These are phyloP conservation scores for Candida railenensis DNA, from an alignment of 805 yeast species.

Conservation along the genomic window DNA sequence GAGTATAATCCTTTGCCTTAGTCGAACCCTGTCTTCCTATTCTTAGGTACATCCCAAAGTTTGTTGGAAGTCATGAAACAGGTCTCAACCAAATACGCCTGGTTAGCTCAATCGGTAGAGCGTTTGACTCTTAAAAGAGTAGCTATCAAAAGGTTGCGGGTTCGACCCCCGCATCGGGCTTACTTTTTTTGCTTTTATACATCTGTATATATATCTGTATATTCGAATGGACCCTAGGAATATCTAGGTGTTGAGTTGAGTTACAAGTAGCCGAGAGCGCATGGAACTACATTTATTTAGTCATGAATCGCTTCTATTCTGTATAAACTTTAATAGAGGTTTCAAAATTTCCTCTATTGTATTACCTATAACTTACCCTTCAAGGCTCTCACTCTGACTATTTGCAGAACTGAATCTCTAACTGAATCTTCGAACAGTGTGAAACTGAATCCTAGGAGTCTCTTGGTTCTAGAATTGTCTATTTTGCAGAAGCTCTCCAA, in stretches of 20 bases:
- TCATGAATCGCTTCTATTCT: no score
- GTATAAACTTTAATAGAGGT: no score
- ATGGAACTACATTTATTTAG: no score
- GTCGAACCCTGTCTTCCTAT: no score
- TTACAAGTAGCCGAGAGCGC: no score
- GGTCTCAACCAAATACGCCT: constrained; percentile 12
- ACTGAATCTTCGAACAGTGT: constrained; percentile 38
- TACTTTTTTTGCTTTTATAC: no score
- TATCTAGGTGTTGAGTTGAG: no score
- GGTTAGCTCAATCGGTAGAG: constrained; percentile 36
- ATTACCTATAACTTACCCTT: neutral
- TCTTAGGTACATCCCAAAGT: no score
- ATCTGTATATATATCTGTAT: no score
- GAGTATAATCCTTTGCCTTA: no score
- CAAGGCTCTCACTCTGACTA: constrained; percentile 8
- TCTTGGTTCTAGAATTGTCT: constrained; percentile 33
- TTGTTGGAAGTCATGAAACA: neutral
- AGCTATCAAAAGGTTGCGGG: constrained; percentile 34
- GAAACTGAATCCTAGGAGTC: constrained; percentile 37
- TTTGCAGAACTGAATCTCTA: constrained; percentile 42
- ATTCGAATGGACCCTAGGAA: no score
- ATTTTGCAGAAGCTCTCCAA: constrained; percentile 26
- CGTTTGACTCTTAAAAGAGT: constrained; percentile 27
- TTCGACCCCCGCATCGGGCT: constrained; percentile 35
- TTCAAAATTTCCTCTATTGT: neutral